Evolutionary conservation across 2,329 filamentous ascomycete genomes (phyloP), one percentile per base, ranked within the genome.

Genomic region (Microcyclospora pomicola): DNA sequence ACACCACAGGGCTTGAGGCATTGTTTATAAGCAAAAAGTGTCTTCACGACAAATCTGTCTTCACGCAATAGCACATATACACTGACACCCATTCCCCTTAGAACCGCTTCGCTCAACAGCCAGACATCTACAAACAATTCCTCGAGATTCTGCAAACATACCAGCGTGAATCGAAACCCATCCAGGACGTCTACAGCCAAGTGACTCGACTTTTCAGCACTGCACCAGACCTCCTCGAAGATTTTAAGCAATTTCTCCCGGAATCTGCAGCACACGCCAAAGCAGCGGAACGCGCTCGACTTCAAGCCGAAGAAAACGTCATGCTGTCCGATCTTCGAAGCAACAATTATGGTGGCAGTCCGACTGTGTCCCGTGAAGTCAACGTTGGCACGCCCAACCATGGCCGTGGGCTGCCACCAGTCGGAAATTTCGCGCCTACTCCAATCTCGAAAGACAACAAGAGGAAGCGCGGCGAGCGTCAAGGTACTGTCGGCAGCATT

Each of bases 101-200:
- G 85, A 98, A 96, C 58, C 88, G 91, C 33, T 98, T 96, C 62
- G 81, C 93, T 51, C 80, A 87, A 53, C 87, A 93, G 47, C 91
- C 91, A 6, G 91, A 98, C 59, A 96, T 98, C 45, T 98, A 98
- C 67, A 98, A 98, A 61, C 88, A 98, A 56, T 98, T 98, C 56
- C 72, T 98, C 24, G 91, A 98, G 59, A 98, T 98, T 35, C 67
- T 98, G 33, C 91, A 98, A 62, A 98, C 91, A 2, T 98, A 98
- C 53, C 91, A 98, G 61, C 77, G 91, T 40, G 91, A 98, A 59
- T 93, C 91, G 37, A 96, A 96, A 57, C 92, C 91, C 0, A 98
- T 98, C 29, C 87, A 95, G 59, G 91, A 98, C 60, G 91, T 98
- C 2, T 98, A 98, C 59, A 82, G 84, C 1, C 91, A 98, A 60